These are phyloP conservation scores for Neolentinus lepideus DNA, from an alignment of 1,284 basidiomycete genomes.

Conservation along the genomic window DNA sequence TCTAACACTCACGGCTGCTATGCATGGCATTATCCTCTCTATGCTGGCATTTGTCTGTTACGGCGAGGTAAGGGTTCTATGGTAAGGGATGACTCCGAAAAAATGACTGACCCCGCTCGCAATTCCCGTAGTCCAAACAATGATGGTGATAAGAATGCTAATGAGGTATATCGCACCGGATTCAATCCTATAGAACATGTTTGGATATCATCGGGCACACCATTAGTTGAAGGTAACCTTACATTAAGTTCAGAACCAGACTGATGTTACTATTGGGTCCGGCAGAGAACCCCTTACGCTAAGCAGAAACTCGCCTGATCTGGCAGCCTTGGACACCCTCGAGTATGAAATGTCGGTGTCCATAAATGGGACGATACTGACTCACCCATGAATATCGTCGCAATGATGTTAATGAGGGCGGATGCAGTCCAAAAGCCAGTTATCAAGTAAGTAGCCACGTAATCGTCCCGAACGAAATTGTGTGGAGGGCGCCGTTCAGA, in stretches of 20 bases:
- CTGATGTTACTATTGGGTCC: neutral
- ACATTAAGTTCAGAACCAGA: neutral
- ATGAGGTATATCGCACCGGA: neutral
- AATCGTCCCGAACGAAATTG: neutral
- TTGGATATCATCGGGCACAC: neutral
- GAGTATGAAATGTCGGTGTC: neutral
- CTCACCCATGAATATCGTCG: neutral
- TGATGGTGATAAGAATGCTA: neutral
- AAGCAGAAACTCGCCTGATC: neutral
- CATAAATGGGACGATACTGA: neutral
- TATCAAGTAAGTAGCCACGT: neutral
- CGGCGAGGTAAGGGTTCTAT: too few species aligned
- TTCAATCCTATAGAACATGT: neutral
- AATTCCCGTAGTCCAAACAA: neutral
- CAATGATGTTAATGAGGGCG: neutral
- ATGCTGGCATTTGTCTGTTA: too few species aligned
- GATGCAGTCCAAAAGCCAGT: neutral
- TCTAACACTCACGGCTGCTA: too few species aligned
- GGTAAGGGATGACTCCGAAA: too few species aligned
- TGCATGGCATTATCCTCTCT: too few species aligned
- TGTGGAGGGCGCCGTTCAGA: neutral
- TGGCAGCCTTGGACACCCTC: neutral
- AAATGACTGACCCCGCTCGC: too few species aligned
- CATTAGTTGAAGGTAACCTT: neutral
- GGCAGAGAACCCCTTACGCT: neutral